phyloP scores from a whole-genome alignment of 2,329 filamentous ascomycete genomes.

The Monilinia aucupariae region DNA sequence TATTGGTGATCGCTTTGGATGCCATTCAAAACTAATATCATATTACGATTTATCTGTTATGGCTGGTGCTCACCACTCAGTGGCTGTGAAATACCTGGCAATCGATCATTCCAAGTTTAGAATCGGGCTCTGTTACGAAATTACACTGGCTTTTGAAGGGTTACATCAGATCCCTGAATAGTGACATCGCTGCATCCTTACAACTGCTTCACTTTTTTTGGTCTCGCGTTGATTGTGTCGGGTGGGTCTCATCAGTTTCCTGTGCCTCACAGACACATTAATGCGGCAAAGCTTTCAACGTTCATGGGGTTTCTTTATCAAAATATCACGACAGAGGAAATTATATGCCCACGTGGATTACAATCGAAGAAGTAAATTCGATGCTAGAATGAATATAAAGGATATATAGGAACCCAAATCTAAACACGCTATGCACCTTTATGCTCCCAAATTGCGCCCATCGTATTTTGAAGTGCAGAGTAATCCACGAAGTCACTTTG shows the following conservation, averaged over 20 bases:
- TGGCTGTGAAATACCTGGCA: background rate
- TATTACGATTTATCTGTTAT: background rate
- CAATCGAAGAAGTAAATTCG: background rate
- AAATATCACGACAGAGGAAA: background rate
- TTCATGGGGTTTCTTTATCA: background rate
- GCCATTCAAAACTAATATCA: background rate
- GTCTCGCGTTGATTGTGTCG: background rate
- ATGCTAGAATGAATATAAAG: conserved; percentile 1
- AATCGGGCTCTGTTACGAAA: background rate
- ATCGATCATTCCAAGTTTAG: background rate
- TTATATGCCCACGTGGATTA: background rate
- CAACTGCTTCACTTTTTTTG: background rate
- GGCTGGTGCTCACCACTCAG: background rate
- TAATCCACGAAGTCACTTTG: conserved; percentile 2
- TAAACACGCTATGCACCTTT: conserved; percentile 10
- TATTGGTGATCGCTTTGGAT: background rate
- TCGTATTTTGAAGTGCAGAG: background rate
- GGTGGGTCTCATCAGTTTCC: too few species aligned
- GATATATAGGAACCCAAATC: conserved; percentile 5
- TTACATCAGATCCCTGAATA: background rate
- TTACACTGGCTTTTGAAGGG: background rate
- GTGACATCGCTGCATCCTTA: conserved; percentile 1
- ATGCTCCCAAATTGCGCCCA: conserved; percentile 2
- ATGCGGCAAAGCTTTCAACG: background rate
- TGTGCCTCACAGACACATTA: background rate